Evolutionary conservation across 495 filamentous ascomycete genomes (phyloP).

Genomic region (Amphirosellinia nigrospora): DNA sequence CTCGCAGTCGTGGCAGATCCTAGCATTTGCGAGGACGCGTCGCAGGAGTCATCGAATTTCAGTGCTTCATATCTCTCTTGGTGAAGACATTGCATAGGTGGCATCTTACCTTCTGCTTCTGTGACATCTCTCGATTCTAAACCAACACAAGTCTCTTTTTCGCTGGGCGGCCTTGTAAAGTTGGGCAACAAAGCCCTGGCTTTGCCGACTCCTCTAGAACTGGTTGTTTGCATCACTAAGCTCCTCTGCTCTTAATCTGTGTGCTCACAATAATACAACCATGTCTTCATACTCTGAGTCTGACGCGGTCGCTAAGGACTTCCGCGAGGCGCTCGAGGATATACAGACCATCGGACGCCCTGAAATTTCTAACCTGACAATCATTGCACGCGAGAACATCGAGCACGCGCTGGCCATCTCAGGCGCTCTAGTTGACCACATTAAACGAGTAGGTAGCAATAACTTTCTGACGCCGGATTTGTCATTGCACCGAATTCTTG

Average conservation of each 20-base stretch:
- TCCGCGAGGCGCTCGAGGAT: constrained; percentile 89
- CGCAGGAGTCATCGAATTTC: constrained; percentile 33
- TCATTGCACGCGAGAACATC: constrained; percentile 96
- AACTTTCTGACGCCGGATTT: constrained; percentile 13
- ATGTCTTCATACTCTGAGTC: constrained; percentile 78
- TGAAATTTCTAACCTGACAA: constrained; percentile 93
- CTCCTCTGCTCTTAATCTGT: constrained; percentile 22
- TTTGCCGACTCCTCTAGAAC: constrained; percentile 8
- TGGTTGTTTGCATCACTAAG: constrained; percentile 24
- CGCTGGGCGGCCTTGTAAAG: constrained; percentile 24
- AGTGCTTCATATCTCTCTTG: constrained; percentile 34
- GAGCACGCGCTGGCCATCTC: constrained; percentile 92
- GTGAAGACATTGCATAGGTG: constrained; percentile 39
- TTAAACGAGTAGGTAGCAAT: constrained; percentile 76
- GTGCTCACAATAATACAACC: constrained; percentile 38
- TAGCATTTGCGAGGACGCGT: constrained; percentile 32
- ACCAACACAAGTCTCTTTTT: constrained; percentile 13
- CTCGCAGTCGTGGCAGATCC: constrained; percentile 28
- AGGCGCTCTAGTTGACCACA: constrained; percentile 86
- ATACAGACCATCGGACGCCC: constrained; percentile 84
- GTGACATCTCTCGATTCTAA: constrained; percentile 35
- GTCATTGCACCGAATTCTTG: constrained; percentile 20
- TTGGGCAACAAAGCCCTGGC: constrained; percentile 21
- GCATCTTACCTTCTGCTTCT: constrained; percentile 30
- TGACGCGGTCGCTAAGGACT: constrained; percentile 93